These are phyloP conservation scores for Anacardium occidentale DNA, from an alignment of 345 rosid species.

Conservation along the genomic window DNA sequence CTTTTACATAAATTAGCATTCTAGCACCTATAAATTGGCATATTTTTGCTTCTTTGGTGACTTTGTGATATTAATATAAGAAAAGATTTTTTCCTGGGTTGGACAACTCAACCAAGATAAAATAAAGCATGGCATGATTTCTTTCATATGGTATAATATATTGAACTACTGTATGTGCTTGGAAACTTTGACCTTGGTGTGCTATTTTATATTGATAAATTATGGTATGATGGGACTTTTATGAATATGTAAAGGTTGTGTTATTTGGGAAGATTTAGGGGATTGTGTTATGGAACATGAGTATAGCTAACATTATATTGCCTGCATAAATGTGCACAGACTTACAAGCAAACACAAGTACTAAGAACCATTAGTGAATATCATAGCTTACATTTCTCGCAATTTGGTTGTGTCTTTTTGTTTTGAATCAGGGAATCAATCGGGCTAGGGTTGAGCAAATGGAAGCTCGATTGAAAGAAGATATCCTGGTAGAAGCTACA, in stretches of 20 bases:
- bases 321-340: not conserved
- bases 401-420: slow-evolving; percentile 18
- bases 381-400: slow-evolving; percentile 1
- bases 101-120: not conserved
- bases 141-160: not conserved
- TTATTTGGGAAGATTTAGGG: not conserved
- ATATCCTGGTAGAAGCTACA: slow-evolving; percentile 83
- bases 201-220: not conserved
- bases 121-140: not conserved
- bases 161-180: not conserved
- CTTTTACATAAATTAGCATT: not conserved
- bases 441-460: slow-evolving; percentile 90
- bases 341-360: not conserved
- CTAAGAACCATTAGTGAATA: not conserved
- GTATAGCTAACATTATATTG: not conserved
- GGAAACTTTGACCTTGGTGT: not conserved
- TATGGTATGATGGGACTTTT: not conserved
- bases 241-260: not conserved
- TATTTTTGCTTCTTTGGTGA: slow-evolving; percentile 7
- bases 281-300: not conserved
- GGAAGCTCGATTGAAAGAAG: slow-evolving; percentile 92
- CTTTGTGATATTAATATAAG: not conserved
- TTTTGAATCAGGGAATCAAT: slow-evolving; percentile 73
- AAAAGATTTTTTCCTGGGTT: not conserved
- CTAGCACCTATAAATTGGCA: not conserved